These are phyloP conservation scores for Phytophthora macrochlamydospora DNA, from an alignment of 352 stramenopile species.

Conservation along the genomic window DNA sequence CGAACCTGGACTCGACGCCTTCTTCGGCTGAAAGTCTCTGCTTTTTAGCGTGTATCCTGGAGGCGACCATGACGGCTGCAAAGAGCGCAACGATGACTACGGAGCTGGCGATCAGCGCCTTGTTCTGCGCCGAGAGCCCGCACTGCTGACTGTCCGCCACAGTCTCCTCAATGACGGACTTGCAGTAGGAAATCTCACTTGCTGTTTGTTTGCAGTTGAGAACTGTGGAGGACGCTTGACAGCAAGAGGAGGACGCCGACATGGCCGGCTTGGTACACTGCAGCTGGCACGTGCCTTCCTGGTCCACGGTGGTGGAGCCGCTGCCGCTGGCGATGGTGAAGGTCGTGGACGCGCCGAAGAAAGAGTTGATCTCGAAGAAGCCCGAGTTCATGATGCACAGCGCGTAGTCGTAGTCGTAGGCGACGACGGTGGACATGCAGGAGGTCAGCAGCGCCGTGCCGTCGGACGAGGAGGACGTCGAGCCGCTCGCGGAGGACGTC, in stretches of 20 bases:
- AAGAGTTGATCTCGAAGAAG: conserved; percentile 46
- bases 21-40: conserved; percentile 1
- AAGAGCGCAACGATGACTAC: conserved; percentile 29
- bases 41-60: conserved; percentile 29
- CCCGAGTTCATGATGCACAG: conserved; percentile 73
- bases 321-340: conserved; percentile 14
- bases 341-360: conserved; percentile 8
- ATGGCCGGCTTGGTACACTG: conserved; percentile 37
- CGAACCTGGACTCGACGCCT: conserved; percentile 34
- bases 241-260: conserved; percentile 45
- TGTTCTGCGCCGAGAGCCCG: conserved; percentile 34
- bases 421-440: conserved; percentile 44
- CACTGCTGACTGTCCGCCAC: conserved; percentile 48
- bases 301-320: conserved; percentile 11
- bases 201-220: conserved; percentile 33
- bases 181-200: conserved; percentile 36
- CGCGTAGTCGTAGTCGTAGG: conserved; percentile 50
- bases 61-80: conserved; percentile 20
- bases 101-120: conserved; percentile 33
- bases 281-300: conserved; percentile 31
- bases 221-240: conserved; percentile 25
- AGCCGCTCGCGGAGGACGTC: conserved; percentile 16
- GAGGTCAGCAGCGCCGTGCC: conserved; percentile 31
- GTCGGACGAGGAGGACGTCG: conserved; percentile 24
- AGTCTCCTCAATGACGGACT: conserved; percentile 42